Evolutionary conservation across 495 filamentous ascomycete genomes (phyloP).

Genomic region (Penicillium steckii): DNA sequence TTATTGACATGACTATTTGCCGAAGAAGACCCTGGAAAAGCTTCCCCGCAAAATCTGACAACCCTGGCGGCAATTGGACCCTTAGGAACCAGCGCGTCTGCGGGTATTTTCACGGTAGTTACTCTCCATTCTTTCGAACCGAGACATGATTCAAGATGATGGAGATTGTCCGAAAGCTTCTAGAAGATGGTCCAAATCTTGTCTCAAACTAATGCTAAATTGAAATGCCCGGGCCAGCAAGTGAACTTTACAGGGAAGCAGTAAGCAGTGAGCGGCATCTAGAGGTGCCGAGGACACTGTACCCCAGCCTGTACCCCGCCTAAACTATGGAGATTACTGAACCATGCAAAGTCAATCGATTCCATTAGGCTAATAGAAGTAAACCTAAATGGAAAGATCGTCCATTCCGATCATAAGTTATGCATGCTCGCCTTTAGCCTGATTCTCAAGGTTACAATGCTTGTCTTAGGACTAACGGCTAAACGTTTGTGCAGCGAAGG

Average conservation of each 20-base stretch:
- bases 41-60: conserved; percentile 2
- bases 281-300: conserved; percentile 1
- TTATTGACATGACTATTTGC: background rate
- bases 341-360: conserved; percentile 2
- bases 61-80: conserved; percentile 2
- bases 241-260: conserved; percentile 2
- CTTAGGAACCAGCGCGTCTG: conserved; percentile 4
- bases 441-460: conserved; percentile 3
- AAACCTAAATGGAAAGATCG: conserved; percentile 4
- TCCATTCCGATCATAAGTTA: conserved; percentile 3
- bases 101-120: conserved; percentile 4
- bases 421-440: conserved; percentile 4
- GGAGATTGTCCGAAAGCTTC: conserved; percentile 1
- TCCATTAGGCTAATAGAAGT: conserved; percentile 4
- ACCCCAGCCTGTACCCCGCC: conserved; percentile 2
- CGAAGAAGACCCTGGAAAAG: conserved; percentile 2
- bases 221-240: conserved; percentile 1
- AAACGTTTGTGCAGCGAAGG: conserved; percentile 4
- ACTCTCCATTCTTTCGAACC: conserved; percentile 2
- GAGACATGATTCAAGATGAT: conserved; percentile 1
- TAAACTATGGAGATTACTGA: conserved; percentile 3
- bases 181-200: conserved; percentile 2
- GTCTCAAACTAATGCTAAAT: conserved; percentile 1
- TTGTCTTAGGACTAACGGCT: conserved; percentile 4
- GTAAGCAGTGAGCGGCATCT: conserved; percentile 4